Conservation (phyloP, 768 basidiomycete genomes). For the Daedaleopsis nitida region DNA sequence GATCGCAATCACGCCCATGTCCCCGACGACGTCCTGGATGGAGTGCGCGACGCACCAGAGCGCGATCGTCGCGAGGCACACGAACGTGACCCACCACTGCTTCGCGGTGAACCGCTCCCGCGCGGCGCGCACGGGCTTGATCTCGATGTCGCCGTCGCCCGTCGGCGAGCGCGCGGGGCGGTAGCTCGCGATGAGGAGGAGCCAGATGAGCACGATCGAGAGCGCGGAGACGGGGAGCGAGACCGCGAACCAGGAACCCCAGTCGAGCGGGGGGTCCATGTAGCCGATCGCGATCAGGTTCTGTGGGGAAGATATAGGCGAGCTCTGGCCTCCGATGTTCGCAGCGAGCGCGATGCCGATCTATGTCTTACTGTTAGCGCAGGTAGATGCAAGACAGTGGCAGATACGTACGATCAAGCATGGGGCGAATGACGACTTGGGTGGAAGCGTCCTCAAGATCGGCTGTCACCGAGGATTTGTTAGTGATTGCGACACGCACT, state of each 20-base stretch:
- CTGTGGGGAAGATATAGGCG: conserved; percentile 97
- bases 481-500: conserved; percentile 10
- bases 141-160: conserved; percentile 77
- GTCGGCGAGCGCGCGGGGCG: conserved; percentile 70
- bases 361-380: conserved; percentile 41
- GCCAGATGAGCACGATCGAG: conserved; percentile 91
- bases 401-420: conserved; percentile 78
- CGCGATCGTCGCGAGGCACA: conserved; percentile 82
- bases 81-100: conserved; percentile 88
- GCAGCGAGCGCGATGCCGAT: conserved; percentile 97
- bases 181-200: conserved; percentile 83
- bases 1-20: conserved; percentile 97
- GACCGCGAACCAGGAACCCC: conserved; percentile 93
- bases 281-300: conserved; percentile 89
- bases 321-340: conserved; percentile 96
- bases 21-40: conserved; percentile 78
- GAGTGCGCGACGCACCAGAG: conserved; percentile 89
- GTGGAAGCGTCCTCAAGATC: conserved; percentile 87
- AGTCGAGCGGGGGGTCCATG: conserved; percentile 86
- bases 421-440: conserved; percentile 83
- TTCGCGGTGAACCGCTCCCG: conserved; percentile 79
- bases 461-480: conserved; percentile 53
- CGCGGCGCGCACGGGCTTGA: conserved; percentile 82
- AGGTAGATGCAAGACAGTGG: background rate
- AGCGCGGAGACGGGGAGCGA: conserved; percentile 87